Evolutionary conservation across 768 basidiomycete genomes (phyloP), one percentile per base, ranked within the genome.

Genomic region (Scleroderma citrinum): DNA sequence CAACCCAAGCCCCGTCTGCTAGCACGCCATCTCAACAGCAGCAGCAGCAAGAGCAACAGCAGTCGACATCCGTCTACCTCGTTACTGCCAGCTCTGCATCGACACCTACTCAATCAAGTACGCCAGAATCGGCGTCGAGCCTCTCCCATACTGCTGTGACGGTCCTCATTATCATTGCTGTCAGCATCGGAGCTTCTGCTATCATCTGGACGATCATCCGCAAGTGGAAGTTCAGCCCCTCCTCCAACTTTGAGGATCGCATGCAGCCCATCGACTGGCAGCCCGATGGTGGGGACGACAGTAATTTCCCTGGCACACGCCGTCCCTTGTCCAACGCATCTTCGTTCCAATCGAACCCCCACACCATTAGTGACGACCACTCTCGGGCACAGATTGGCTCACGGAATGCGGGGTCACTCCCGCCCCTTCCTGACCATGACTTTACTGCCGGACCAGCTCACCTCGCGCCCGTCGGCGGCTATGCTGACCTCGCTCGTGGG

Each of bases 241-340:
- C 90, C 26, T 75, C 79, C 60, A 76, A 79, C 58, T 92, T 92
- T 63, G 86, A 89, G 58, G 80, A 82, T 53, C 87, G 90, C 56
- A 80, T 94, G 71, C 80, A 86, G 51, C 90, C 92, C 52, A 89
- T 92, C 62, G 83, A 91, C 70, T 92, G 87, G 88, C 81, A 86
- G 61, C 87, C 87, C n/a, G 72, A 66, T 42, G 71, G 67, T 26
- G 69, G 61, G 46, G 70, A 70, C 7, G 75, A 78, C 48, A 46
- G 56, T 30, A 75, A 66, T 50, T 63, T 75, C 43, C 69, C 81
- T 23, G 71, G 73, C 40, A 67, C 69, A 49, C 80, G 72, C 56
- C 78, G 77, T 46, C 66, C 69, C 50, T 63, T 67, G 36, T 86
- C 87, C 20, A 73, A 68, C 47, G 77, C 78, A 21, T 87, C 85